These are phyloP conservation scores for Cercospora janseana DNA, from an alignment of 2,329 filamentous ascomycete genomes.

Conservation along the genomic window DNA sequence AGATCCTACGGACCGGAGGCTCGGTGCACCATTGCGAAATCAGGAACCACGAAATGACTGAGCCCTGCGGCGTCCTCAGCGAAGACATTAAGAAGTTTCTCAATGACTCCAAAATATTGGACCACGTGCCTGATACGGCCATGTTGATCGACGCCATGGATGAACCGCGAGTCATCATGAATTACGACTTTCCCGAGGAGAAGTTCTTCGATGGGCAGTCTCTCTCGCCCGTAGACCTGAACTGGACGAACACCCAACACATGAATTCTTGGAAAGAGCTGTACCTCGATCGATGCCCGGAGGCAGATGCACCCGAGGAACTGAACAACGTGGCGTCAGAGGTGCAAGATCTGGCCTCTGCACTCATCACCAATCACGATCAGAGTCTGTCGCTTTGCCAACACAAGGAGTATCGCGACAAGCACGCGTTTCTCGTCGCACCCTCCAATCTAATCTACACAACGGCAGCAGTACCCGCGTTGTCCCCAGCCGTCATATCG, in stretches of 20 bases:
- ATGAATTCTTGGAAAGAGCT: neutral
- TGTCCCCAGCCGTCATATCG: conserved; percentile 48
- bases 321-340: no score
- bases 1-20: neutral
- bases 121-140: conserved; percentile 40
- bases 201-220: neutral
- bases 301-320: neutral
- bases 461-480: conserved; percentile 46
- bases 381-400: conserved; percentile 42
- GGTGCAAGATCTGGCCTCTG: neutral
- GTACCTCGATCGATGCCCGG: neutral
- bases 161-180: conserved; percentile 47
- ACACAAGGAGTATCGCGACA: conserved; percentile 45
- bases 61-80: neutral
- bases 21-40: conserved; percentile 1
- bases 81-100: conserved; percentile 1
- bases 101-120: conserved; percentile 1
- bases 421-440: conserved; percentile 51
- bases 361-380: neutral
- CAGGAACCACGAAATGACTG: conserved; percentile 4
- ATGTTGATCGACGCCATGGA: conserved; percentile 52
- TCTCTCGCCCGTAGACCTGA: neutral
- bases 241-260: neutral
- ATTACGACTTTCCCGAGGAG: no score
- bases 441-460: conserved; percentile 46